Conservation (phyloP, 176 grass and related monocot species). For the Carex parvula region DNA sequence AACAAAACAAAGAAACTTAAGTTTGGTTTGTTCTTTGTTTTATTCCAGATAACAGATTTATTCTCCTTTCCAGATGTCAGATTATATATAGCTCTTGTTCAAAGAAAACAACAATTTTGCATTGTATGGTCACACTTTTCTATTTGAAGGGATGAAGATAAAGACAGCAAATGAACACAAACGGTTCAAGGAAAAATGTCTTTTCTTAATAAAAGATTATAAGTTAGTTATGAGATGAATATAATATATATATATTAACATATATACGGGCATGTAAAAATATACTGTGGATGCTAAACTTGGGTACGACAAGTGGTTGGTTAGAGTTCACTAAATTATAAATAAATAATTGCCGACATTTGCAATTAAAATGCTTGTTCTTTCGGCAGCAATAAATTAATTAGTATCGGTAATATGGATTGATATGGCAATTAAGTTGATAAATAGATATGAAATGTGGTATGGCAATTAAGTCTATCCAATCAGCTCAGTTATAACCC, state of each 20-base stretch:
- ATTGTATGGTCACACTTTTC: background rate
- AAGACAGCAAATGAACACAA: background rate
- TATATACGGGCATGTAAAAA: background rate
- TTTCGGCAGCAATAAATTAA: background rate
- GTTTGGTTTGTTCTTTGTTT: background rate
- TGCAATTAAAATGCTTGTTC: background rate
- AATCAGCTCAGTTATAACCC: too few species aligned
- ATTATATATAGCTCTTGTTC: background rate
- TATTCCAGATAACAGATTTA: background rate
- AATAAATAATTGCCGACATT: background rate
- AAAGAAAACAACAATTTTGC: background rate
- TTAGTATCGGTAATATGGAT: background rate
- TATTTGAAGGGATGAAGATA: background rate
- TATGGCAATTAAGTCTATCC: too few species aligned
- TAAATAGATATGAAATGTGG: background rate
- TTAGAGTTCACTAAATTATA: background rate
- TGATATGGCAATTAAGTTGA: background rate
- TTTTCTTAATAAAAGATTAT: background rate
- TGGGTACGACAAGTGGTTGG: constrained; percentile 11
- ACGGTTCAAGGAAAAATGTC: background rate
- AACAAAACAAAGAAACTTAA: background rate
- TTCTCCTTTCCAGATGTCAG: background rate
- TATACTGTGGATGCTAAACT: constrained; percentile 1
- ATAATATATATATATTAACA: background rate
- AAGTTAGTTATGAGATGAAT: background rate